Percentiles rank a stretch among this genome's conserved stretches.
phyloP scores from a whole-genome alignment of 352 stramenopile species.

The Globisporangium canariense region DNA sequence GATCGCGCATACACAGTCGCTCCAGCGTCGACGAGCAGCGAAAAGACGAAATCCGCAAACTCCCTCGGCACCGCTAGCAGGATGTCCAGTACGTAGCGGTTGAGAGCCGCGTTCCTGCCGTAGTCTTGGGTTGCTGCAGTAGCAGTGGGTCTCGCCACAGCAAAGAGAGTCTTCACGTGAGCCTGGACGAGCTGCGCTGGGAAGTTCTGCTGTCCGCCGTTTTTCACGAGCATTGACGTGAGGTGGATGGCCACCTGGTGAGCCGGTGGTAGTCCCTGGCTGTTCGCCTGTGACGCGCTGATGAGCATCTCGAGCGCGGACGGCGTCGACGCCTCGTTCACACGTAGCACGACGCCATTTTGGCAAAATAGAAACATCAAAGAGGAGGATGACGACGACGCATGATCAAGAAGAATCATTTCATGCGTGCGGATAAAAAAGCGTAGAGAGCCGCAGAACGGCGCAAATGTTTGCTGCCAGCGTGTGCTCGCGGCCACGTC shows the following conservation, averaged over 20 bases:
- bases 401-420: constrained; percentile 82
- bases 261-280: neutral
- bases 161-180: constrained; percentile 47
- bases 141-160: neutral
- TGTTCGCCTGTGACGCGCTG: neutral
- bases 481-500: constrained; percentile 54
- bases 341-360: constrained; percentile 53
- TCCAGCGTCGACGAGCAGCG: constrained; percentile 28
- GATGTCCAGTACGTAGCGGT: constrained; percentile 46
- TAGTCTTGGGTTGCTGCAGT: constrained; percentile 2
- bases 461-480: constrained; percentile 58
- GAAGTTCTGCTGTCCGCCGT: constrained; percentile 47
- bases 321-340: constrained; percentile 53
- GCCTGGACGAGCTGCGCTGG: constrained; percentile 64
- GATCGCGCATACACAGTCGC: constrained; percentile 13
- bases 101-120: constrained; percentile 2
- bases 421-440: constrained; percentile 78
- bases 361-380: constrained; percentile 65
- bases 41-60: constrained; percentile 46
- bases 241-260: constrained; percentile 45
- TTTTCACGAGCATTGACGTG: constrained; percentile 63
- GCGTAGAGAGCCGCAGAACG: constrained; percentile 54
- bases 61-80: constrained; percentile 51
- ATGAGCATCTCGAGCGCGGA: constrained; percentile 40
- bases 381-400: constrained; percentile 20